Evolutionary conservation across 1,139 yeast species (phyloP), one percentile per base, ranked within the genome.

Genomic region (Hyphopichia khmerensis): DNA sequence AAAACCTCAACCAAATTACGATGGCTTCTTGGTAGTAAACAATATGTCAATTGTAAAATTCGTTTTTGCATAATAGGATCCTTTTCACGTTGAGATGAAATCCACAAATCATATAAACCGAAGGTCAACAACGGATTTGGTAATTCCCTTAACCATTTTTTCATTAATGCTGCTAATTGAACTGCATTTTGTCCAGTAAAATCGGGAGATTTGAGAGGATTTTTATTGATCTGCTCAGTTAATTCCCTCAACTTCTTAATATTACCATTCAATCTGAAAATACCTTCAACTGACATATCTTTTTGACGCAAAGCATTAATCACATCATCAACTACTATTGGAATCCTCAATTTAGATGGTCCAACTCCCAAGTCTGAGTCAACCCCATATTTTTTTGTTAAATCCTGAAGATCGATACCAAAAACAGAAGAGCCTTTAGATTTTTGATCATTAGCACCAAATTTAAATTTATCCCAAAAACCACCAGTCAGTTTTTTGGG

Each of bases 251-350:
- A 71, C 38, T 87, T 78, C 54, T 91, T 83, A 56, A 95, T 93
- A 57, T 95, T 95, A 57, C 99, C 99, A 60, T 95, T 95, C 59
- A 91, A 87, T 56, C 99, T 79, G 72, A 95, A 95, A 9, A 95
- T 87, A 45, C 99, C 99, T 64, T 93, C 99, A 17, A 90, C 93
- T 3, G 97, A 87, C 88, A 95, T 84, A 66, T 93, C 98, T 72
- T 88, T 89, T 45, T 87, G 95, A 45, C 88, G 79, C 69, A 95
- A 79, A 1, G 96, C 88, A 39, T 80, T 79, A 37, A 95, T 80
- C 15, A 91, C 71, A 56, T 93, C 98, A 57, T 93, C 98, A 41
- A 95, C 75, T 36, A 95, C 75, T 40, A 88, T 79, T 0, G 99
- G 99, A 36, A 95, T 87, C 35, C 84, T 75, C 37, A 93, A 75